Conservation (phyloP, 345 rosid species). For the Lepidium sativum region DNA sequence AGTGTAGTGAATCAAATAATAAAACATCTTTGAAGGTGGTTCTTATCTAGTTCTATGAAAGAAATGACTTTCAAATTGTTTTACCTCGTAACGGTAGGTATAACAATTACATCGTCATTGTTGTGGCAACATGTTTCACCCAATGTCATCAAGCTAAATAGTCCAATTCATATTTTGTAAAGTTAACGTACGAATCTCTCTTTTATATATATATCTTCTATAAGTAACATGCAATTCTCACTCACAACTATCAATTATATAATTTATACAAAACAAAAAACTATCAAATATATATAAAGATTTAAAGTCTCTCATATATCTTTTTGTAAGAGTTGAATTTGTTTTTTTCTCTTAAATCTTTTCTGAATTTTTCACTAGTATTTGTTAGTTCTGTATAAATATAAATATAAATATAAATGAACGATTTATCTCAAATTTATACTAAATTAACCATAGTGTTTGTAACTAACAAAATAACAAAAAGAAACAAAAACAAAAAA, state of each 20-base stretch:
- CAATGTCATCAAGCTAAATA: background rate
- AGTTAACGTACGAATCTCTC: background rate
- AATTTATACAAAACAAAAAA: too few species aligned
- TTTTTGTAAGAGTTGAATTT: background rate
- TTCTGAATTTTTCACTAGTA: too few species aligned
- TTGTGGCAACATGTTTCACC: background rate
- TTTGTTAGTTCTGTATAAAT: too few species aligned
- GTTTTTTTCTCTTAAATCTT: too few species aligned
- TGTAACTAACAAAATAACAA: background rate
- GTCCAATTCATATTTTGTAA: background rate
- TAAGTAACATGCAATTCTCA: background rate
- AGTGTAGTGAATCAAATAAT: too few species aligned
- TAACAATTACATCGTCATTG: background rate
- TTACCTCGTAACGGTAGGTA: background rate
- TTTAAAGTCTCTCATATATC: background rate
- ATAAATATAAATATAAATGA: too few species aligned
- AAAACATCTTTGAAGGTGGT: background rate
- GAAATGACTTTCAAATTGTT: background rate
- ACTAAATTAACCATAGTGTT: too few species aligned
- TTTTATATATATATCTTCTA: background rate
- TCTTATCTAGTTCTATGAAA: too few species aligned
- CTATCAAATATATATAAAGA: too few species aligned
- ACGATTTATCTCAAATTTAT: background rate
- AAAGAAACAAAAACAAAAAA: too few species aligned
- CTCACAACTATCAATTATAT: too few species aligned